Evolutionary conservation across 208 protist species (phyloP), one percentile per base, ranked within the genome.

Genomic region (Leishmania amazonensis): DNA sequence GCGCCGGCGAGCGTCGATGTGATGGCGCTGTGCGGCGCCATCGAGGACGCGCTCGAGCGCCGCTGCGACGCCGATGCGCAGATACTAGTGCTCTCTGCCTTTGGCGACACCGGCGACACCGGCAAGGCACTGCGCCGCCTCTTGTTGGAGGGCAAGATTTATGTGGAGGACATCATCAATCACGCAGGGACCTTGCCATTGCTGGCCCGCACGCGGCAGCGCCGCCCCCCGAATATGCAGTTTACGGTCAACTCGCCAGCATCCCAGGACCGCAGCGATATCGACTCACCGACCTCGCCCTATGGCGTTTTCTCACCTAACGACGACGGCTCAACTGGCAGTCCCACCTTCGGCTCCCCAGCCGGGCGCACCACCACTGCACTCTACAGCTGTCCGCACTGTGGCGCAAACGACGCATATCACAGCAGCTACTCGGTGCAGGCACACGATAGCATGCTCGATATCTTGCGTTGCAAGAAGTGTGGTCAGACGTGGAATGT

Each of bases 401-500:
- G 93, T 57, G 91, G 91, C 42, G 89, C 88, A 0, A 83, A 84
- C 38, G 91, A 95, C 73, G 93, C 91, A 73, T 85, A 91, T 54
- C 85, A 85, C 42, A 93, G 76, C 75, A 89, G 84, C 75, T 95
- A 96, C 86, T 88, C 90, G 7, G 91, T 96, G 21, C 87, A 89
- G 70, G 89, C 93, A 1, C 93, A 96, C 81, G 91, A 96, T 76
- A 95, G 92, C 89, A 89, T 92, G 80, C 89, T 90, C 0, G 90
- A 90, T 31, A 92, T 95, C 38, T 75, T 95, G 64, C 84, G 81
- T 3, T 96, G 93, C 83, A 83, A 86, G 67, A 87, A 91, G 75
- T 96, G 93, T 73, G 78, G 80, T 35, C 86, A 83, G 73, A 94
- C 89, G 62, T 96, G 93, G 93, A 96, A 96, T 75, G 84, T 92